phyloP scores from a whole-genome alignment of 2,329 filamentous ascomycete species.

The Exserohilum rostratum region DNA sequence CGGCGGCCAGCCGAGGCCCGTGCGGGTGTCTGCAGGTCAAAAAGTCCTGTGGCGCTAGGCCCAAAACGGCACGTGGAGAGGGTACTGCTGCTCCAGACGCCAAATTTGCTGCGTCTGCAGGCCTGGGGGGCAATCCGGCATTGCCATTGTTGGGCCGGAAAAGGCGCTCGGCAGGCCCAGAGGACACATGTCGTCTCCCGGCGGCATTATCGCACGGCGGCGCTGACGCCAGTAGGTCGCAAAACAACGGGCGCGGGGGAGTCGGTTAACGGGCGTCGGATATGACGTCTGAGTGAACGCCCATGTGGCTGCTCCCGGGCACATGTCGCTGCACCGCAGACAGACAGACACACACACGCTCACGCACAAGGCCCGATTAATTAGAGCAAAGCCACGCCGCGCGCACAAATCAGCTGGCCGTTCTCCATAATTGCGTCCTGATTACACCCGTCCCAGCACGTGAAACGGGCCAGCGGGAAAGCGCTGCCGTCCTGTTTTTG shows the following conservation, averaged over 20 bases:
- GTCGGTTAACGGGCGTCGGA: slow-evolving; percentile 4
- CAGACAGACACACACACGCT: not conserved
- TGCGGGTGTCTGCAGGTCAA: slow-evolving; percentile 36
- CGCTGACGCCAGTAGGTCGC: slow-evolving; percentile 3
- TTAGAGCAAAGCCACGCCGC: not conserved
- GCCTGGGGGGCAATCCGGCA: slow-evolving; percentile 20
- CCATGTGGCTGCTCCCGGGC: not conserved
- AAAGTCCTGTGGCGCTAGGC: slow-evolving; percentile 27
- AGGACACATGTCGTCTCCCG: not conserved
- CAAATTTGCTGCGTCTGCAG: slow-evolving; percentile 30
- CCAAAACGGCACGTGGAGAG: slow-evolving; percentile 7
- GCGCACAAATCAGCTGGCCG: not conserved
- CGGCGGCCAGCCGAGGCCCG: slow-evolving; percentile 11
- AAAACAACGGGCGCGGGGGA: slow-evolving; percentile 14
- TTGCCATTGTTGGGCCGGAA: slow-evolving; percentile 17
- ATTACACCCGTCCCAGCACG: slow-evolving; percentile 27
- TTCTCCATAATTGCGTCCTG: slow-evolving; percentile 17
- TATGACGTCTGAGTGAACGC: slow-evolving; percentile 16
- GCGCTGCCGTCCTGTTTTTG: slow-evolving; percentile 29
- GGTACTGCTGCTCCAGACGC: slow-evolving; percentile 6
- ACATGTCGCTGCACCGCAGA: not conserved
- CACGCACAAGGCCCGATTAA: not conserved
- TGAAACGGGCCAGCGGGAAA: slow-evolving; percentile 44
- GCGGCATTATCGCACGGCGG: not conserved
- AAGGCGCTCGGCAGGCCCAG: not conserved